Percentiles rank a stretch among this genome's conserved stretches.
Conservation (phyloP, 139 green algal genomes). For the Ettlia oleoabundans region DNA sequence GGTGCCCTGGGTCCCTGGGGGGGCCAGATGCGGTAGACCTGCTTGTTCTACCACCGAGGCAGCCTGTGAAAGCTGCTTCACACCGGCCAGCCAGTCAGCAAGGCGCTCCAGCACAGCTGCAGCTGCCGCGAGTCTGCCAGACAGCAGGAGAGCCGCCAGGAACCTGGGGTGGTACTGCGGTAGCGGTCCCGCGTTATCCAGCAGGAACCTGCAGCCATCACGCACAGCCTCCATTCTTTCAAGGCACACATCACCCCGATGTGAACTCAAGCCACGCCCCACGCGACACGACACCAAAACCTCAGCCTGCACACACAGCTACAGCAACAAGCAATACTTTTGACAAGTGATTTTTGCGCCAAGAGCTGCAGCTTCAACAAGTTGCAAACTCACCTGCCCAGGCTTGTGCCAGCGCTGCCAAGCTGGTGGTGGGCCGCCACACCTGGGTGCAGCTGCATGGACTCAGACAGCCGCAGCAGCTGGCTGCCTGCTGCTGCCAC, state of each 20-base stretch:
- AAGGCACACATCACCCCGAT: no score
- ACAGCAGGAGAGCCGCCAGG: constrained; percentile 26
- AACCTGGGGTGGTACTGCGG: constrained; percentile 49
- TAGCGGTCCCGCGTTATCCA: constrained; percentile 24
- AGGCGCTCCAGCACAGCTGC: constrained; percentile 13
- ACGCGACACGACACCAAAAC: no score
- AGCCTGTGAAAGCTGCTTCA: no score
- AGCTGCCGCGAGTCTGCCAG: neutral
- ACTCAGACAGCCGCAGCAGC: constrained; percentile 26
- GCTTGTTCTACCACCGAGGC: no score
- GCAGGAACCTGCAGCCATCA: constrained; percentile 38
- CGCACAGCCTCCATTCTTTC: no score
- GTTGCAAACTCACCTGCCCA: neutral
- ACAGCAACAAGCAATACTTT: neutral
- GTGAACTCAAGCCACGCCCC: no score
- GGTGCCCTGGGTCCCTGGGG: no score
- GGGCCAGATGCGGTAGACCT: no score
- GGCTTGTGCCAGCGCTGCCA: no score
- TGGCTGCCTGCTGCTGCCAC: constrained; percentile 21
- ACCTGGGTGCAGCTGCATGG: neutral
- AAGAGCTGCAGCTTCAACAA: neutral
- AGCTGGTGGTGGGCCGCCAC: no score
- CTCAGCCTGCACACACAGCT: no score
- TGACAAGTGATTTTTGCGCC: no score
- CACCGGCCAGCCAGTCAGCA: constrained; percentile 7